Evolutionary conservation across 2,329 filamentous ascomycete species (phyloP).

Genomic region (Samsoniella hepiali): DNA sequence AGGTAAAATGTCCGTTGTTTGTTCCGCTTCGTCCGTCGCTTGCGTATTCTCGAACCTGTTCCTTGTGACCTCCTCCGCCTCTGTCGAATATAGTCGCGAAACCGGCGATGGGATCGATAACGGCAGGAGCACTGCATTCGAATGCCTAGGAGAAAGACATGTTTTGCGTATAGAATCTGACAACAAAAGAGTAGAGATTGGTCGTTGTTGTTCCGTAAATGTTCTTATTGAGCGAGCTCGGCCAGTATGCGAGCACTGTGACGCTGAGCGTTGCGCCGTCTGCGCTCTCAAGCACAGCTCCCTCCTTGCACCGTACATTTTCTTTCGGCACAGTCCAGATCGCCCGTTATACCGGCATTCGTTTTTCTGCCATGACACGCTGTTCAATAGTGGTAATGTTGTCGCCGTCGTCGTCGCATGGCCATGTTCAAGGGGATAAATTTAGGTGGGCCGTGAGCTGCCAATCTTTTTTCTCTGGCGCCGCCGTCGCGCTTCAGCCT

Average conservation of each 20-base stretch:
- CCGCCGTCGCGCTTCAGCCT: conserved; percentile 1
- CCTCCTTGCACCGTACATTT: conserved; percentile 8
- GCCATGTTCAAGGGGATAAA: background rate
- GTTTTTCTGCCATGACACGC: background rate
- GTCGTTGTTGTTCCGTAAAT: background rate
- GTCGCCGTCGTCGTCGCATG: background rate
- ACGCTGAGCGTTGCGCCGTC: background rate
- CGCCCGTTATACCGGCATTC: background rate
- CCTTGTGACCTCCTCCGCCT: background rate
- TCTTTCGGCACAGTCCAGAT: background rate
- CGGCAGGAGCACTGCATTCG: too few relatives aligned
- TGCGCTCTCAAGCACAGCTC: background rate
- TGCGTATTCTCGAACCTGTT: conserved; percentile 9
- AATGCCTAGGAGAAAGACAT: background rate
- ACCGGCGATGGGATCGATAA: too few relatives aligned
- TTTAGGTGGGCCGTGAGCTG: conserved; percentile 12
- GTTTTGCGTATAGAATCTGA: background rate
- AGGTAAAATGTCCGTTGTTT: background rate
- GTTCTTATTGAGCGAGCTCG: background rate
- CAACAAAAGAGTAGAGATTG: background rate
- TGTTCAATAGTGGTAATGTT: background rate
- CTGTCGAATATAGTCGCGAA: background rate
- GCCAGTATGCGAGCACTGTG: background rate
- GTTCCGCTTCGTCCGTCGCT: background rate
- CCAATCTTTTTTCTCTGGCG: conserved; percentile 1